Evolutionary conservation across 2,329 filamentous ascomycete species (phyloP).

Genomic region (Aureobasidium sp.): DNA sequence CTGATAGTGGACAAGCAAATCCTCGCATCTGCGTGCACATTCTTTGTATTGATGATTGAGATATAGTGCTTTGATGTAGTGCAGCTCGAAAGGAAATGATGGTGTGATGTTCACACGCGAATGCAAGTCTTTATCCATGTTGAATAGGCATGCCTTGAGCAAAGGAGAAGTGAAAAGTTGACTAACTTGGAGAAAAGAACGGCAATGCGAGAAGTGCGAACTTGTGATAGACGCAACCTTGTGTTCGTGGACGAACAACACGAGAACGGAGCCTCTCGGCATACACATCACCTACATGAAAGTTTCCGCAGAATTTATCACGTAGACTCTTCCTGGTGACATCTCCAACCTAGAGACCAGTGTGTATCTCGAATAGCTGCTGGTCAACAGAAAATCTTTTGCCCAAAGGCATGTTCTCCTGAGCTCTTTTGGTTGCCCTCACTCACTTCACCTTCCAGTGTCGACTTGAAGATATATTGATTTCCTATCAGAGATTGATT

Average conservation of each 20-base stretch:
- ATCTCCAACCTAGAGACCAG: neutral
- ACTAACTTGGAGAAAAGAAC: neutral
- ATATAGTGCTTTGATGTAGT: constrained; percentile 28
- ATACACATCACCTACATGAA: neutral
- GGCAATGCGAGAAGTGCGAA: neutral
- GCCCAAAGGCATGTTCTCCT: neutral
- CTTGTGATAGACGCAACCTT: neutral
- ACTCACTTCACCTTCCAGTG: neutral
- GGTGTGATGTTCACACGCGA: neutral
- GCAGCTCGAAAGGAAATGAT: constrained; percentile 20
- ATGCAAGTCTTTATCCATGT: neutral
- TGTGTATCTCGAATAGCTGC: too few species aligned
- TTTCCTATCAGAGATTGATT: neutral
- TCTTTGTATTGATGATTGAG: constrained; percentile 25
- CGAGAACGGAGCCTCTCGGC: neutral
- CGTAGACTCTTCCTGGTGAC: neutral
- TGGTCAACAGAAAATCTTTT: neutral
- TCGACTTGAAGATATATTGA: neutral
- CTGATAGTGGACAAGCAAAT: constrained; percentile 19
- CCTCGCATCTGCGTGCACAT: constrained; percentile 27
- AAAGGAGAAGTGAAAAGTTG: neutral
- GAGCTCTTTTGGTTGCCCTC: neutral
- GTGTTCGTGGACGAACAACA: neutral
- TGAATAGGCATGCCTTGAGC: neutral
- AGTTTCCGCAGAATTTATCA: neutral